Percentiles rank a stretch among this genome's conserved stretches.
Conservation (phyloP, 2,329 filamentous ascomycete species). For the Neofusicoccum cordaticola region DNA sequence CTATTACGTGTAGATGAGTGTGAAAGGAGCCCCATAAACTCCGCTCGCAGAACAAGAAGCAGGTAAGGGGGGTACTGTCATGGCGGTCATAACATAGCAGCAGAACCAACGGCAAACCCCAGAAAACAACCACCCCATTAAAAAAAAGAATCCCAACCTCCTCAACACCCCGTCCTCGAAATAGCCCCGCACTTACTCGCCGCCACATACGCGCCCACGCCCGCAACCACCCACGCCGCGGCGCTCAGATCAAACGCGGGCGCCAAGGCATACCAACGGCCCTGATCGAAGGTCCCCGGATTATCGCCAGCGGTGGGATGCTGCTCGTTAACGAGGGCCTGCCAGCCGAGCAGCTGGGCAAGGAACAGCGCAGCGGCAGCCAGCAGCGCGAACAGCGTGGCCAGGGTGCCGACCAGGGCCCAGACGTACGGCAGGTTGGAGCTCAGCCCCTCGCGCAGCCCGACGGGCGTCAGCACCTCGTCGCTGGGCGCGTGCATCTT, state of each 20-base stretch:
- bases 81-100: too few species aligned
- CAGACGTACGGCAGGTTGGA: too few species aligned
- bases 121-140: neutral
- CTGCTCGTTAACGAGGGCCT: neutral
- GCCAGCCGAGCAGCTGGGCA: neutral
- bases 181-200: neutral
- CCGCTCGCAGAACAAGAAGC: too few species aligned
- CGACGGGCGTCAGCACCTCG: too few species aligned
- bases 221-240: slow-evolving; percentile 1
- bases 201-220: neutral
- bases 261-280: neutral
- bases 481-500: too few species aligned
- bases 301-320: neutral
- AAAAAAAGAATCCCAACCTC: too few species aligned
- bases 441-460: too few species aligned
- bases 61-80: too few species aligned
- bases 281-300: neutral
- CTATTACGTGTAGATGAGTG: too few species aligned
- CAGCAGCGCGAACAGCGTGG: neutral
- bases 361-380: neutral
- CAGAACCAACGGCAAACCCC: too few species aligned
- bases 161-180: neutral
- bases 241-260: neutral
- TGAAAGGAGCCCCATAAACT: too few species aligned
- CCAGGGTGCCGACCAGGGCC: neutral